Percentiles rank a stretch among this genome's conserved stretches.
These are phyloP conservation scores for Colletotrichum viniferum DNA, from an alignment of 2,329 filamentous ascomycete genomes.

Conservation along the genomic window DNA sequence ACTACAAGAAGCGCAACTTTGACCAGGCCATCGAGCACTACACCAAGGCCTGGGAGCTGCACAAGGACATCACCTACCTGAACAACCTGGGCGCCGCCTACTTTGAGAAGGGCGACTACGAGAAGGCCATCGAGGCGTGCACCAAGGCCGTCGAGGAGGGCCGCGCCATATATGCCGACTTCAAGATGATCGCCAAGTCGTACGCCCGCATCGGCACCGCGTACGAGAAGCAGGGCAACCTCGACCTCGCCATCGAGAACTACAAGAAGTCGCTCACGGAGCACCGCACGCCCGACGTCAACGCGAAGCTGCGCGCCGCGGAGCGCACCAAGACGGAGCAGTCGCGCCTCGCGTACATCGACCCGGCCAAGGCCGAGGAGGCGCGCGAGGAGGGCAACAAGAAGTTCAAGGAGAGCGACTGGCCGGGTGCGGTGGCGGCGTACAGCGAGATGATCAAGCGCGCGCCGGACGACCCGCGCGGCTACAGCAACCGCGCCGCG, in stretches of 20 bases:
- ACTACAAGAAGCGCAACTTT: slow-evolving; percentile 98
- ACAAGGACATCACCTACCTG: slow-evolving; percentile 97
- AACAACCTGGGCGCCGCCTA: slow-evolving; percentile 95
- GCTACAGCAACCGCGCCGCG: slow-evolving; percentile 96
- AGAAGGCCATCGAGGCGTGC: slow-evolving; percentile 85
- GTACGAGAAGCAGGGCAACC: slow-evolving; percentile 87
- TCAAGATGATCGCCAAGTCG: slow-evolving; percentile 98
- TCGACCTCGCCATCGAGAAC: slow-evolving; percentile 80
- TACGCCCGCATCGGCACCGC: slow-evolving; percentile 93
- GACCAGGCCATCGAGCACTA: slow-evolving; percentile 96
- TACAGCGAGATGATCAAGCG: slow-evolving; percentile 98
- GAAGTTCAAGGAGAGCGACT: slow-evolving; percentile 97
- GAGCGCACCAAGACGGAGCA: slow-evolving; percentile 85
- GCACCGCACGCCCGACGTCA: slow-evolving; percentile 92
- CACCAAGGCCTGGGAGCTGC: slow-evolving; percentile 88
- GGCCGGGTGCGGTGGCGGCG: slow-evolving; percentile 91
- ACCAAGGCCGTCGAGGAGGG: slow-evolving; percentile 89
- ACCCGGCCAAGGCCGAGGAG: slow-evolving; percentile 91
- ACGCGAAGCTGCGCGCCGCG: slow-evolving; percentile 87
- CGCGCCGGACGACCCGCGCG: slow-evolving; percentile 87
- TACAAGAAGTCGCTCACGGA: slow-evolving; percentile 95
- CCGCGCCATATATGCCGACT: slow-evolving; percentile 88
- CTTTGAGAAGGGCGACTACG: slow-evolving; percentile 95
- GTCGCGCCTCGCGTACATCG: slow-evolving; percentile 81
- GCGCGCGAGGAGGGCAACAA: slow-evolving; percentile 93